Conservation (phyloP, 1,139 yeast genomes). For the Protomyces macrosporus region DNA sequence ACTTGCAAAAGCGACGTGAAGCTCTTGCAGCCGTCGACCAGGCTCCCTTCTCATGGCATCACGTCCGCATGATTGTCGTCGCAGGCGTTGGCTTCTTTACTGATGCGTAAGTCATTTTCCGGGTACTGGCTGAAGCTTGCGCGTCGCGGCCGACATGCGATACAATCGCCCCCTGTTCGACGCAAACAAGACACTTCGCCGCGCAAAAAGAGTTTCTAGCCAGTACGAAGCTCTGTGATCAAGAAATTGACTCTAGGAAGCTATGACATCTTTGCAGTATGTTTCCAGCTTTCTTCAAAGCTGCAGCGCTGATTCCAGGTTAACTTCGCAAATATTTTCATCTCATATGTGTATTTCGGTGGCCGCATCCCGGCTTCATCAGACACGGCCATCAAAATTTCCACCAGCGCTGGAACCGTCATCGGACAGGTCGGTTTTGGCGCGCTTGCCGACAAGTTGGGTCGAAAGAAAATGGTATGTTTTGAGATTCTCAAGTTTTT, state of each 20-base stretch:
- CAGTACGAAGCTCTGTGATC: too few relatives aligned
- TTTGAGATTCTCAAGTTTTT: too few relatives aligned
- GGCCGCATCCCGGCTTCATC: constrained; percentile 63
- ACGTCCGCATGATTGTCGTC: constrained; percentile 74
- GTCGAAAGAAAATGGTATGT: constrained; percentile 63
- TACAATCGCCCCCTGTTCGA: constrained; percentile 40
- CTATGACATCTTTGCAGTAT: constrained; percentile 49
- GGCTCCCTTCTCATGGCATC: constrained; percentile 83
- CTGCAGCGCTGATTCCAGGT: constrained; percentile 6
- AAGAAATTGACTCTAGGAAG: not conserved
- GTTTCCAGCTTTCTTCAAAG: constrained; percentile 8
- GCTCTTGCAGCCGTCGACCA: constrained; percentile 85
- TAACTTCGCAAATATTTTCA: constrained; percentile 31
- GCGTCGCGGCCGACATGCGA: constrained; percentile 50
- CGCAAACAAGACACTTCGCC: too few relatives aligned
- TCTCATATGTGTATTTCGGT: constrained; percentile 51
- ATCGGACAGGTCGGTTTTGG: constrained; percentile 84
- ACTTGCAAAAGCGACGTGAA: constrained; percentile 56
- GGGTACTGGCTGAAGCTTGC: constrained; percentile 53
- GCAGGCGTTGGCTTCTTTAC: constrained; percentile 95
- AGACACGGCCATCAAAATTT: constrained; percentile 68
- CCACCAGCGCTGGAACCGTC: constrained; percentile 89
- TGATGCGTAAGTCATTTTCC: constrained; percentile 73
- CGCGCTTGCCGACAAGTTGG: constrained; percentile 66
- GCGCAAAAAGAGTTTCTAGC: too few relatives aligned